Evolutionary conservation across 2,329 filamentous ascomycete genomes (phyloP), one percentile per base, ranked within the genome.

Genomic region (Alternaria rosae): DNA sequence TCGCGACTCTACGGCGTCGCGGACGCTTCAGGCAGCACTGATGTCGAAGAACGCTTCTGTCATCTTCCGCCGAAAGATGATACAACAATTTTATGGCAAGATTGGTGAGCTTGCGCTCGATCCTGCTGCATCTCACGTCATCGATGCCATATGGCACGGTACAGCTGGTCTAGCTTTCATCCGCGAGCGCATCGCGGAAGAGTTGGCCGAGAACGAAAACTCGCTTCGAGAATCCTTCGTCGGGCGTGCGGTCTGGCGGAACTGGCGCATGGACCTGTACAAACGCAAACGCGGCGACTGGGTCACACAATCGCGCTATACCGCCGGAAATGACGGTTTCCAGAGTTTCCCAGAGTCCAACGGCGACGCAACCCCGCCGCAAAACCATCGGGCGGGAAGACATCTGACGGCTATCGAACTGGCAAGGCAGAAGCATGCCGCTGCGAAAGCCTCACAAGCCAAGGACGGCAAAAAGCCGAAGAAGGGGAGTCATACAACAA

Each of bases 201-300:
- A 91, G 67, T 81, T 92, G 10, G 80, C 84, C 0, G 81, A 85
- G 56, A 84, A 87, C 58, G 90, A 92, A 73, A 76, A 81, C n/a
- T 71, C 80, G 1, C 77, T 92, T 17, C 84, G 89, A n/a, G 88
- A 91, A 59, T 89, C 86, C 2, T 86, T 85, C 35, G 84, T 88
- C 21, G 90, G 90, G 2, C 82, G 89, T 32, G 88, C 87, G 4
- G 89, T 92, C 11, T 92, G 89, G 89, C 84, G 88, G 66, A 92
- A 92, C 72, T 92, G 90, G 90, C 85, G 84, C 35, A 89, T 92
- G 86, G 90, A 92, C 77, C 78, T 90, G 6, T 92, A 89, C 78
- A 90, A 89, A 73, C 82, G 88, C 26, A 81, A 85, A 54, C 81
- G 87, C 42, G 82, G 81, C 6, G 88, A 91, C 58, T 92, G 90